A percentile compares a stretch with the other conserved stretches of the same genome.
Conservation (phyloP, 129 eudicot genomes). For the Chrysanthemum lavandulifolium region DNA sequence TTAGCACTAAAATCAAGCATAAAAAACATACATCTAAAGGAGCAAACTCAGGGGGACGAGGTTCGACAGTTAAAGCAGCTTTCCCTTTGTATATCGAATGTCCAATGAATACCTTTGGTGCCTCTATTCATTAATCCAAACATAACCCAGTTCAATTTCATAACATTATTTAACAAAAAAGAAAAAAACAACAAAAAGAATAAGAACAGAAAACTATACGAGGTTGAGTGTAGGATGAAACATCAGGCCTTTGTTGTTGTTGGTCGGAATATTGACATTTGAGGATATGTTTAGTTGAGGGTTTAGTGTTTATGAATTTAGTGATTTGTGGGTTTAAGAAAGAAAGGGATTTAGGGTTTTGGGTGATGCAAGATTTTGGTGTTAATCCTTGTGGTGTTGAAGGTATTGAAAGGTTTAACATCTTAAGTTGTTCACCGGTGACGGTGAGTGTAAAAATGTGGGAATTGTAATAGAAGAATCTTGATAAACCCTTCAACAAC, state of each 20-base stretch:
- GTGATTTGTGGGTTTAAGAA: slow-evolving; percentile 7
- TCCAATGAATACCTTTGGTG: slow-evolving; percentile 73
- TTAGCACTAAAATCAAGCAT: too few relatives aligned
- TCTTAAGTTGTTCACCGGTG: slow-evolving; percentile 24
- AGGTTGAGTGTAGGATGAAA: slow-evolving; percentile 18
- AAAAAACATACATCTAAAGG: slow-evolving; percentile 62
- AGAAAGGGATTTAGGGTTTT: slow-evolving; percentile 49
- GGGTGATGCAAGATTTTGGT: slow-evolving; percentile 21
- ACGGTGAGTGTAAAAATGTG: background rate
- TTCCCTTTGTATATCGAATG: slow-evolving; percentile 84
- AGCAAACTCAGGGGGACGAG: slow-evolving; percentile 74
- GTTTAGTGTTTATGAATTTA: slow-evolving; percentile 16
- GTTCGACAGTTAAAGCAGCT: slow-evolving; percentile 81
- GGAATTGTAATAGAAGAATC: too few relatives aligned
- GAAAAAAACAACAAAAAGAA: background rate
- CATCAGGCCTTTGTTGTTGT: slow-evolving; percentile 28
- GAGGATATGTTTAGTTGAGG: slow-evolving; percentile 5
- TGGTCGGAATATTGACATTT: slow-evolving; percentile 44
- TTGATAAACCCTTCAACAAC: too few relatives aligned
- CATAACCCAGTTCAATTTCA: slow-evolving; percentile 19
- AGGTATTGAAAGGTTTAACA: slow-evolving; percentile 49
- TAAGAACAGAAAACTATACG: slow-evolving; percentile 17
- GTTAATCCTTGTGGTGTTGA: slow-evolving; percentile 11
- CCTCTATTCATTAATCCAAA: slow-evolving; percentile 29
- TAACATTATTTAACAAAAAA: too few relatives aligned